Evolutionary conservation across 176 grass and related monocot genomes (phyloP), one percentile per base, ranked within the genome.

Genomic region (Cymbopogon citratus): DNA sequence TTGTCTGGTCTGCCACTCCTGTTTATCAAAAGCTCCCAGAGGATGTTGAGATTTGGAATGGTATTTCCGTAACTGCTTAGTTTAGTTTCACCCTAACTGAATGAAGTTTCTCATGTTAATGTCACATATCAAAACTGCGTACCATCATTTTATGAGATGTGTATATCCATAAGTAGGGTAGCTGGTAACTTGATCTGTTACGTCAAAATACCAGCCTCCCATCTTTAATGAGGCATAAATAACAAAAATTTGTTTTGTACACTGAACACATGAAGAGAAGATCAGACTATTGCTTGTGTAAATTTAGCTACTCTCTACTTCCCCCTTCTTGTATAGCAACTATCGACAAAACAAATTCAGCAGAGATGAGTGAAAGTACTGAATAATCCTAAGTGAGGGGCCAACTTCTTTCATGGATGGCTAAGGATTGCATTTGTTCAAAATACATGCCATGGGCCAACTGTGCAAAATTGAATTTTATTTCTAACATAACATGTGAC

Each of bases 1-100:
- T 99, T 14, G 77, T 99, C 33, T 96, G 97, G 97, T 99, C 93
- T 75, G 97, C 93, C 59, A 99, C 97, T 71, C 97, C 97, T 80
- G 92, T 99, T 80, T 99, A 99, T 82, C 93, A 89, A 66, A 91
- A 88, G 51, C 89, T 91, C 36, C 69, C 97, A 31, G 97, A 99
- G 88, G 93, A 99, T 85, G 89, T 88, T 38, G 91, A 85, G 74
- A 99, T 99, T 77, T 99, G 93, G 97, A 79, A 88, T 75, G 97
- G 97, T 99, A 99, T 36, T 73, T 7, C 72, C 15, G 7, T 64
- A 51, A 69, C 5, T 80, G 0, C 29, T 59, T 67, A 23, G 66
- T 86, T 52, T 21, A 67, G 57, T 76, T 81, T 80, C 46, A 78
- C n/a, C 44, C 7, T 65, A 18, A 74, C 9, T 14, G 18, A 64